phyloP scores from a whole-genome alignment of 345 rosid species.

The Camelina neglecta region DNA sequence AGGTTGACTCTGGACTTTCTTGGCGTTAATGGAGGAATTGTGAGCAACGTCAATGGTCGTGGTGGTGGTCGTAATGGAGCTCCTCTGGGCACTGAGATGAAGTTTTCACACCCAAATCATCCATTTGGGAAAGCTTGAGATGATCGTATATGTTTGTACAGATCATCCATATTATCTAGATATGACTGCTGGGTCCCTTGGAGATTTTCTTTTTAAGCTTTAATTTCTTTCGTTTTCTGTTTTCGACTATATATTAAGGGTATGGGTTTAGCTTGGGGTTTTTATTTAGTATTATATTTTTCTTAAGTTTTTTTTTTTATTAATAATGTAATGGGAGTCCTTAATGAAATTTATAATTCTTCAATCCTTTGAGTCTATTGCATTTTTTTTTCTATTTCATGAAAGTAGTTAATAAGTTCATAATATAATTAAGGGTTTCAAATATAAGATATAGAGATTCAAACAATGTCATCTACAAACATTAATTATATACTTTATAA shows the following conservation, averaged over 20 bases:
- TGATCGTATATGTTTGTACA: background rate
- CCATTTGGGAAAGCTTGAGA: conserved; percentile 43
- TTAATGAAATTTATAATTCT: background rate
- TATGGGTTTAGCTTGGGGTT: conserved; percentile 8
- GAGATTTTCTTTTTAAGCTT: conserved; percentile 16
- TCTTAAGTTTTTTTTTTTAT: background rate
- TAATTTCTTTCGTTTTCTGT: conserved; percentile 25
- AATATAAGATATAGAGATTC: background rate
- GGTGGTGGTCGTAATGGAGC: conserved; percentile 35
- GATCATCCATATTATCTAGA: background rate
- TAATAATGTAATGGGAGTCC: conserved; percentile 4
- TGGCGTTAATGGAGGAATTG: conserved; percentile 65
- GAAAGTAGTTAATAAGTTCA: background rate
- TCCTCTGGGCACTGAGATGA: conserved; percentile 33
- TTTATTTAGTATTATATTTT: background rate
- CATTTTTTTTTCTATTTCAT: background rate
- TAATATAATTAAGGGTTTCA: no score
- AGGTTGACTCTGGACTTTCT: conserved; percentile 76
- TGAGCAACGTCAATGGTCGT: conserved; percentile 46
- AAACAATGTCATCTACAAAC: background rate
- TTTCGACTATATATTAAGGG: conserved; percentile 8
- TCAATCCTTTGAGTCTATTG: conserved; percentile 6
- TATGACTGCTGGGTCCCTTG: conserved; percentile 7
- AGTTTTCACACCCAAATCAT: conserved; percentile 39
- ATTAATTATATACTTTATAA: background rate